Conservation (phyloP, 768 basidiomycete genomes). For the Macrocybe gigantea region DNA sequence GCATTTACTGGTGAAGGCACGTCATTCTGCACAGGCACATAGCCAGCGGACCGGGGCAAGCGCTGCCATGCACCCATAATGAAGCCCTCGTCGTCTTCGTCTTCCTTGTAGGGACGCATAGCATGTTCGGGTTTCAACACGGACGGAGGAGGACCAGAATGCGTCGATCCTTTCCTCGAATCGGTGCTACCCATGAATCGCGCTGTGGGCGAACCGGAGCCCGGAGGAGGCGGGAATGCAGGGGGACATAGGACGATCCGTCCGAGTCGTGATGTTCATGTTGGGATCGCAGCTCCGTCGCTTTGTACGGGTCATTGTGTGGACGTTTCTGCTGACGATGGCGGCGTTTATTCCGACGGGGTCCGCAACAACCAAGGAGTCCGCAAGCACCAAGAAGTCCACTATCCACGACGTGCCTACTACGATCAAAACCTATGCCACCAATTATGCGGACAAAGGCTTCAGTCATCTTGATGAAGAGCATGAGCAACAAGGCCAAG, state of each 20-base stretch:
- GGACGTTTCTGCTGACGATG: slow-evolving; percentile 2
- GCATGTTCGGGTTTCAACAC: slow-evolving; percentile 80
- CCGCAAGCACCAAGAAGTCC: slow-evolving; percentile 85
- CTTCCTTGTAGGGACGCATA: slow-evolving; percentile 67
- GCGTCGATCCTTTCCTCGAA: slow-evolving; percentile 43
- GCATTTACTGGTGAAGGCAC: slow-evolving; percentile 12
- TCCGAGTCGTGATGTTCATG: slow-evolving; percentile 31
- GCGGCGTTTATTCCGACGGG: slow-evolving; percentile 29
- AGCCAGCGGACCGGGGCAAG: slow-evolving; percentile 46
- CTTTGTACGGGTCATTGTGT: slow-evolving; percentile 12
- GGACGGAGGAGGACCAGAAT: slow-evolving; percentile 59
- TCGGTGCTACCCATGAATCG: slow-evolving; percentile 24
- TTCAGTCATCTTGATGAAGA: slow-evolving; percentile 81
- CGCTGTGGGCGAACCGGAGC: slow-evolving; percentile 20
- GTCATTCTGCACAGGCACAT: slow-evolving; percentile 38
- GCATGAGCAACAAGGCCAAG: slow-evolving; percentile 75
- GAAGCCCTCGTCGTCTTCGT: slow-evolving; percentile 76
- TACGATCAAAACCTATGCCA: slow-evolving; percentile 78
- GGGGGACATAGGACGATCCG: slow-evolving; percentile 49
- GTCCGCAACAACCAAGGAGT: slow-evolving; percentile 60
- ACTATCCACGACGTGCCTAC: slow-evolving; percentile 71
- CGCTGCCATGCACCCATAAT: slow-evolving; percentile 97
- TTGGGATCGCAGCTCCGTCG: slow-evolving; percentile 10
- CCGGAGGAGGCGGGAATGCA: slow-evolving; percentile 21
- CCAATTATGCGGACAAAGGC: slow-evolving; percentile 74